Base-by-base conservation (phyloP, 2,329 filamentous ascomycete species). In the Aphanocladium album region DNA sequence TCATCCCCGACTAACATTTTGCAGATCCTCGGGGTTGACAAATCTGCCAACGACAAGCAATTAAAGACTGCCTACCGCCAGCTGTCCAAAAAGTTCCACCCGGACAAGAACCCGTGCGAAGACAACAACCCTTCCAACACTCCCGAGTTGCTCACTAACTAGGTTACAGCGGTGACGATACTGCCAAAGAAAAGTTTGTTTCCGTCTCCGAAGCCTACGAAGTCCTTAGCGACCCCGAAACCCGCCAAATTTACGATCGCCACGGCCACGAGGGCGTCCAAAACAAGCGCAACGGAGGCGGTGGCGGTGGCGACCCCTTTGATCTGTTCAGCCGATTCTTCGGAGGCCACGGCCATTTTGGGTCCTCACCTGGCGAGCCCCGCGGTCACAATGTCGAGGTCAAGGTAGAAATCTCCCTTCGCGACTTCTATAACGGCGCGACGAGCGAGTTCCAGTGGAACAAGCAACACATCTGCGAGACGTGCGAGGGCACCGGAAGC, bases 241-340 rank as follows among this genome's bases (percentile, higher is more conserved):
- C 86, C 25, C 90, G 95, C 67, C 86, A 89, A 67, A 89, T 98
- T 69, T 99, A 99, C 81, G 93, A 99, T 74, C 87, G 92, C 71
- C 89, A 96, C 72, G 95, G 95, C 62, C 90, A 96, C 72, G 93
- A 98, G 55, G 95, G 92, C 25, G 80, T 98, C 55, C 86, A 95
- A 70, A 88, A 95, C 71, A 90, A 91, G 69, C 86, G 89, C 69
- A 89, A 90, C 50, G 84, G 86, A 47, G 85, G 84, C 47, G 81
- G 83, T 39, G 84, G 85, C 54, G 82, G 83, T 11, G 80, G 84
- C 62, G 93, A 99, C 71, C 93, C 95, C 21, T 98, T 98, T 72
- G 95, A 99, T 74, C 80, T 99, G 46, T 99, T 99, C 81, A 92
- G 88, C 59, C 89, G 91, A 67, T 98, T 99, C 84, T 99, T 99